Evolutionary conservation across 2,329 filamentous ascomycete species (phyloP), one percentile per base, ranked within the genome.

Genomic region (Phyllosticta capitalensis): DNA sequence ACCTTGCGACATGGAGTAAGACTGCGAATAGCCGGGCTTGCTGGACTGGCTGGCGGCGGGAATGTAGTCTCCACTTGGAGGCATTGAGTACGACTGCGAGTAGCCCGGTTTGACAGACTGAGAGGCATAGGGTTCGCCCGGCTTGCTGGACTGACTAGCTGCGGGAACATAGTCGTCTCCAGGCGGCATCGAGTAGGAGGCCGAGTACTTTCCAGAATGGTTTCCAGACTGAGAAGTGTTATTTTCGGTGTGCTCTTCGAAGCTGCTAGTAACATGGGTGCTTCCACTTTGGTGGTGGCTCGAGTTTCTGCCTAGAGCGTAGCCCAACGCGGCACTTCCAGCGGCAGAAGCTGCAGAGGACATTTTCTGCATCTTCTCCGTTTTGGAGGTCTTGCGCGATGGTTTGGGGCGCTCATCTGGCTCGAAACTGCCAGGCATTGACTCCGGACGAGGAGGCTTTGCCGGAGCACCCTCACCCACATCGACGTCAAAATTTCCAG

Each of bases 251-350:
- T 45, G 12, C 17, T 45, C 68, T 67, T 21, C 74, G 75, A 38
- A 75, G 61, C 3, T 71, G 68, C 54, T 72, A 69, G 6, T 64
- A 21, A 45, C 38, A n/a, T 45, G 38, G 6, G 38, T 53, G 50
- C 45, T 57, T 14, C n/a, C 48, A 14, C 55, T 48, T 30, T 64
- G 66, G 51, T 69, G 68, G 30, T 51, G 52, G 19, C 50, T 51
- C 3, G 58, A 56, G 6, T 60, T 48, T 60, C 74, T 70, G 54
- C 63, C 72, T 64, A 67, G 65, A 64, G 66, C 75, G 67, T 71
- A 78, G 63, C 63, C 76, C 65, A 74, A 73, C 19, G 76, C 74
- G 54, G 76, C 75, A 17, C 72, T 74, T 61, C 66, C 71, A 63
- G 65, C 73, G 62, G 68, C 55, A 50, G 74, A 69, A 61, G 69